phyloP scores from a whole-genome alignment of 768 basidiomycete species.

The Dendrothele bispora region DNA sequence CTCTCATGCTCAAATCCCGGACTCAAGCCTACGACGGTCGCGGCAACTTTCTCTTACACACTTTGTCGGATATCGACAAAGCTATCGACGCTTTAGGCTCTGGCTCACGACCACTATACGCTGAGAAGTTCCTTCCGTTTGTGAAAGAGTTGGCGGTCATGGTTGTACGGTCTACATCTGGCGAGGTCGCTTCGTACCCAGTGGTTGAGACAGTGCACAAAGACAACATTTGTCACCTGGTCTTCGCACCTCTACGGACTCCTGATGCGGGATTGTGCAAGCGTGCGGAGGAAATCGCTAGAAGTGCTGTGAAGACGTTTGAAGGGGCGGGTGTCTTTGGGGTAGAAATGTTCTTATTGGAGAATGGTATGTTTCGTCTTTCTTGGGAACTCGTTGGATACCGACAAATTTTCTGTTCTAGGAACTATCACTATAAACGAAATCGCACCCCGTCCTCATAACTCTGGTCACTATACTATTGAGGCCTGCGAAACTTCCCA shows the following conservation, averaged over 20 bases:
- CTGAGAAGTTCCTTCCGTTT: conserved; percentile 93
- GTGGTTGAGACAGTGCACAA: conserved; percentile 95
- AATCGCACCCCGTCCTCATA: conserved; percentile 97
- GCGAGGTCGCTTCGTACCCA: conserved; percentile 82
- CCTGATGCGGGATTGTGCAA: conserved; percentile 48
- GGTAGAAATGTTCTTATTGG: conserved; percentile 96
- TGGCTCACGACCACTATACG: conserved; percentile 81
- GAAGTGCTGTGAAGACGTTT: conserved; percentile 75
- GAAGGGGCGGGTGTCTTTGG: conserved; percentile 94
- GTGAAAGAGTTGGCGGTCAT: conserved; percentile 92
- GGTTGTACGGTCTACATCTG: conserved; percentile 81
- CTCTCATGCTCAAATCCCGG: conserved; percentile 95
- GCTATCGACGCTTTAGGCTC: conserved; percentile 41
- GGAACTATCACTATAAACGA: conserved; percentile 88
- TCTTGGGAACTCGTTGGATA: too few species aligned
- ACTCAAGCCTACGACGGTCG: conserved; percentile 95
- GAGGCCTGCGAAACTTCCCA: conserved; percentile 97
- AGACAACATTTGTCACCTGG: conserved; percentile 90
- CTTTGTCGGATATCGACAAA: conserved; percentile 34
- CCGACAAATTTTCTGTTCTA: too few species aligned
- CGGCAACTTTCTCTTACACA: conserved; percentile 81
- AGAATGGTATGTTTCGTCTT: conserved; percentile 58
- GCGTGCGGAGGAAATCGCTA: conserved; percentile 72
- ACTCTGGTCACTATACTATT: conserved; percentile 98
- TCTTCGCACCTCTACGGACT: conserved; percentile 82